Conservation (phyloP, 805 yeast genomes). For the Candida odintsovae region DNA sequence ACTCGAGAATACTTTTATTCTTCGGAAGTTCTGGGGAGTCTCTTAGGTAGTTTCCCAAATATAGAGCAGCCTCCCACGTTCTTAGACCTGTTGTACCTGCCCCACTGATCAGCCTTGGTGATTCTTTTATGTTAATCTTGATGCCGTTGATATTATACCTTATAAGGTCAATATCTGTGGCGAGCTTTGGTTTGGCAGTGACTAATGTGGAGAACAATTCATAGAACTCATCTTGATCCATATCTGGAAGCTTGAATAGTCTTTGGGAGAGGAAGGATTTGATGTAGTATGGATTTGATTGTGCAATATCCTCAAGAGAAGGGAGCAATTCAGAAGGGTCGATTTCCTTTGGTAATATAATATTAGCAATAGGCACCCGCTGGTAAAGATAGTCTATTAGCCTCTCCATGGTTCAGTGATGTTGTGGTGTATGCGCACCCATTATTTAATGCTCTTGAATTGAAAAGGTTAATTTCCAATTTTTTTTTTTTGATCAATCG, state of each 20-base stretch:
- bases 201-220: conserved; percentile 27
- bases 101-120: conserved; percentile 61
- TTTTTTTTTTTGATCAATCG: no score
- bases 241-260: conserved; percentile 30
- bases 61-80: conserved; percentile 92
- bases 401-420: conserved; percentile 9
- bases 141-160: conserved; percentile 23
- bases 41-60: conserved; percentile 46
- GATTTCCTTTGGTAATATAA: conserved; percentile 11
- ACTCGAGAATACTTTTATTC: conserved; percentile 46
- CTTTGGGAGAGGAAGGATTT: conserved; percentile 36
- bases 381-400: conserved; percentile 17
- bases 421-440: not conserved
- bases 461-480: no score
- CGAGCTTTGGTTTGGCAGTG: conserved; percentile 19
- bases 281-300: conserved; percentile 46
- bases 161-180: conserved; percentile 26
- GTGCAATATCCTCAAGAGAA: conserved; percentile 16
- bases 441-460: no score
- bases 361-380: conserved; percentile 14
- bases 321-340: conserved; percentile 13
- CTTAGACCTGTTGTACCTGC: conserved; percentile 83
- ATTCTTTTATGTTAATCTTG: conserved; percentile 41
- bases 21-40: conserved; percentile 10
- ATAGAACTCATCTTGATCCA: conserved; percentile 35